Base-by-base conservation (phyloP, 768 basidiomycete genomes). In the Calocera viscosa region DNA sequence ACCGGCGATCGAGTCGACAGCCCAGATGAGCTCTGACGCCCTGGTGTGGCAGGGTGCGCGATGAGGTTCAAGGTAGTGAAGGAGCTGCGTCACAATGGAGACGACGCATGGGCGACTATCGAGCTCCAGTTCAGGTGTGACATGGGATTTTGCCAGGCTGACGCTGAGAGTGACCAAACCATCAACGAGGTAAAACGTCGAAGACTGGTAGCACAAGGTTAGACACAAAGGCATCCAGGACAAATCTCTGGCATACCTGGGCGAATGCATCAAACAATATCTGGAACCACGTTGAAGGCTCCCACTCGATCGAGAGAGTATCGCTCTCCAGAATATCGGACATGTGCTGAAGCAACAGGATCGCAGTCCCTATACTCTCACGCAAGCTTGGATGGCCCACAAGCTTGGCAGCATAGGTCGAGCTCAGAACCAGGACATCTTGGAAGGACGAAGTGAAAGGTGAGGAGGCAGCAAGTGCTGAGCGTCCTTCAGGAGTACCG, bases 21-120 rank as follows among this genome's bases (percentile, higher is more conserved):
- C 80, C 94, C 95, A 97, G 19, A 97, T 81, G 33, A 96, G 78
- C 71, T 80, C 86, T 30, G 91, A 89, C 8, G 89, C 84, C 24
- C 92, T 88, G 64, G 84, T 82, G 74, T 97, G 94, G 73, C 91
- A 94, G 1, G 83, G 78, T 0, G 87, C 78, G 69, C 75, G 83
- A 47, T 87, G 78, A 0, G 85, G 82, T 11, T 82, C 81, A 28
- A 99, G 81, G 74, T 91, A 96, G 65, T 77, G 79, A 68, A 95
- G 79, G 1, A 96, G 80, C 81, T 90, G 78, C 28, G 75, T 82
- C 38, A 87, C 79, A 80, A 92, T 82, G 66, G 82, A 83, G 64
- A 78, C 76, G 73, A 89, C 84, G 1, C 80, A 80, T 2, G 74
- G 71, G 43, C 85, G 80, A 19, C 84, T 78, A 68, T 89, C 81